Conservation (phyloP, 2,329 filamentous ascomycete species). For the Sclerotinia trifoliorum region DNA sequence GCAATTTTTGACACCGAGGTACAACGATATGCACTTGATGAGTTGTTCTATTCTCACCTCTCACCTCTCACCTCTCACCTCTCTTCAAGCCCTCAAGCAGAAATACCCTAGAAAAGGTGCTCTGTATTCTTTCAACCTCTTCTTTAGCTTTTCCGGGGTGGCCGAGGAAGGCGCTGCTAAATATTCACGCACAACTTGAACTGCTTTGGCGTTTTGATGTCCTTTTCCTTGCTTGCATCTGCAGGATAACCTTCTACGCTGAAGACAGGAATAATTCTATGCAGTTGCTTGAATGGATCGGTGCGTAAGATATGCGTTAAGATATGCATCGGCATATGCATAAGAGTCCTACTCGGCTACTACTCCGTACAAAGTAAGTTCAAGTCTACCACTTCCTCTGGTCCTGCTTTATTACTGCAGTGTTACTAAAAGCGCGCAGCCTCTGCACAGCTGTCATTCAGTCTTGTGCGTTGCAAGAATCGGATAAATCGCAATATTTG, state of each 20-base stretch:
- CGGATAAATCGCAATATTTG: background rate
- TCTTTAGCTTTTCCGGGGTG: constrained; percentile 8
- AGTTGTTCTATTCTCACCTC: background rate
- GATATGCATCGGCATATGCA: background rate
- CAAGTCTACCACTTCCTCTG: background rate
- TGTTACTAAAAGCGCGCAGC: constrained; percentile 4
- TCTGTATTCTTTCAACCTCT: background rate
- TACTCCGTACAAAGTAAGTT: background rate
- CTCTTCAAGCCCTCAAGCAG: background rate
- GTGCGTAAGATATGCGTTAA: constrained; percentile 3
- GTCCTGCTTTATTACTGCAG: background rate
- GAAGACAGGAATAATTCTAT: constrained; percentile 11
- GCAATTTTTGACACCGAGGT: background rate
- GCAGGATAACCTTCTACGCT: constrained; percentile 15
- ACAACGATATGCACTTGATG: background rate
- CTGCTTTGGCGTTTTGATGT: background rate
- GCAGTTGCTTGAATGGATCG: background rate
- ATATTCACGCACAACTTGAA: background rate
- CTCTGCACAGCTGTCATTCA: background rate
- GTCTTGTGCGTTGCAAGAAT: constrained; percentile 2
- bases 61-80: background rate
- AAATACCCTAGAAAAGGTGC: background rate
- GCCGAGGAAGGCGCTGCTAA: constrained; percentile 16
- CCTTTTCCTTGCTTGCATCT: constrained; percentile 8
- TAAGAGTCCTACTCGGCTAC: constrained; percentile 1